Base-by-base conservation (phyloP, 805 yeast genomes). In the Kodamaea hsintzibuensis region DNA sequence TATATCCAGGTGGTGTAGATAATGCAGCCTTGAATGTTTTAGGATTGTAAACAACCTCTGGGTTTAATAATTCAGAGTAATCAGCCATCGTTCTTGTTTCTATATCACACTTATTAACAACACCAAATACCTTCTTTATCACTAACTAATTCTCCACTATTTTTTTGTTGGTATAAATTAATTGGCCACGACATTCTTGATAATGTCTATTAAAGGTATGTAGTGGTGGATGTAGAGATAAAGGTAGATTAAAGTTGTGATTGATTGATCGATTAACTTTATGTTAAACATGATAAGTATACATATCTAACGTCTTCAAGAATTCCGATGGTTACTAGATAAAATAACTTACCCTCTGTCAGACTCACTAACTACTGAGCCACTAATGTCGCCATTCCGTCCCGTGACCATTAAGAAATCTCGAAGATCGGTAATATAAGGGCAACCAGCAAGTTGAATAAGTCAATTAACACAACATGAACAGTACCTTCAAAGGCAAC, bases 401-500 rank as follows among this genome's bases (percentile, higher is more conserved):
- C 25, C 35, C 35, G 35, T 30, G 35, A 30, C 35, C 35, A 27
- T 44, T 44, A 22, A 13, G 16, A 22, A 25, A 30, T 30, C 35
- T 30, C 35, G 35, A 30, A 22, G 35, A 30, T 30, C 35, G 10
- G 10, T 30, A 30, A 30, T 30, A 30, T 30, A 30, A 30, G 35
- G 35, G 35, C 47, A 14, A 13, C 47, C 35, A 44, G 14, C 37
- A 25, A 19, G 30, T 46, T 10, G 49, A 30, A 16, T 30, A 13
- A 43, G 35, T 30, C 35, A 12, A 30, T 30, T 30, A 16, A 43
- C 37, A 25, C 22, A 48, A 3, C 7, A 48, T 42, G 46, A 46
- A 27, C 46, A 51, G 47, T 46, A 27, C 30, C 43, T 43, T 50
- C 18, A 51, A 45, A 42, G 54, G 48, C 19, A 72, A 86, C 57